Base-by-base conservation (phyloP, 805 yeast genomes). In the Nakazawaea wickerhamii region DNA sequence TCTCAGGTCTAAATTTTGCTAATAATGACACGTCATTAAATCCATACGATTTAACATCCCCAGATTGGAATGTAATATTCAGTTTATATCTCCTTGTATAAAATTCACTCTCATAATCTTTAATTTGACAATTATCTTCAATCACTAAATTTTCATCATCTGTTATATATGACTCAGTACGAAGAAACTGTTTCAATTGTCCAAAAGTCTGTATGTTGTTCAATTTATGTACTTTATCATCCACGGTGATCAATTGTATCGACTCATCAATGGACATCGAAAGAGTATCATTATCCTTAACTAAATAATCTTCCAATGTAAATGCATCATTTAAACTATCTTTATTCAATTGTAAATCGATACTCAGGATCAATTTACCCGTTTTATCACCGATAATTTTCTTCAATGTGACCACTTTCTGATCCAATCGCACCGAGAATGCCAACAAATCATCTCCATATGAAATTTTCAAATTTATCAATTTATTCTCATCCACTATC, bases 271-370 rank as follows among this genome's bases (percentile, higher is more conserved):
- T 8, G n/a, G n/a, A 10, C 22, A 31, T 17, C 10, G 21, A 8
- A 3, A 31, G 8, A 9, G 21, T 20, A n/a, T 9, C 28, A 9
- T 14, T 22, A 20, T 38, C 22, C n/a, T 28, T 10, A 4, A 38
- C 22, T 30, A 38, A 30, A 22, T 38, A 38, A 15, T 38, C 41
- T 5, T 21, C 22, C 3, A 38, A 10, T 7, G 41, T 38, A 15
- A 30, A 38, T 10, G 18, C 41, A 22, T 38, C 22, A 20, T 21
- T 20, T 21, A 38, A 22, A 10, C 11, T 21, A 13, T 30, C 30
- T 3, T 7, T 8, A 9, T 20, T 20, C 9, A 23, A 13, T 13
- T 11, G 11, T 14, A 38, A 22, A 6, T 20, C 15, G 10, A 30
- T 28, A 9, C 5, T 5, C 9, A 7, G 11, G 9, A 38, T 30